Evolutionary conservation across 1,139 yeast genomes (phyloP), one percentile per base, ranked within the genome.

Genomic region (Kazachstania sp.): DNA sequence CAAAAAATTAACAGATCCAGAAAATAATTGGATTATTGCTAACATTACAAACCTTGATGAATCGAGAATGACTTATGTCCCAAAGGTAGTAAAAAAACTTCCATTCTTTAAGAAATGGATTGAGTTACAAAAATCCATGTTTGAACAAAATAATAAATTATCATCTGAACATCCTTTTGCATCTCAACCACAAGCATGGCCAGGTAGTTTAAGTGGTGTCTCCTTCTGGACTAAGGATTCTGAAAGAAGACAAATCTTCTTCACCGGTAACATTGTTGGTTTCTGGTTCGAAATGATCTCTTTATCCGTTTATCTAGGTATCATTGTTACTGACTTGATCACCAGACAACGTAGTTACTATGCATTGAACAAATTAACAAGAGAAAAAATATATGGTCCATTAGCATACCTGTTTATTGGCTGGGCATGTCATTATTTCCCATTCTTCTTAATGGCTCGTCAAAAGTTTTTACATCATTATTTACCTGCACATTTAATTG

Each of bases 391-490:
- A 50, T 86, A 88, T 71, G 77, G 83, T 57, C 86, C 94, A 26
- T 69, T 87, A 53, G 87, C 95, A 12, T 94, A 87, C 71, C 79
- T 92, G 60, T 83, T 86, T 62, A 63, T 81, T 52, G 97, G 95
- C 13, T 92, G 96, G 92, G 73, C 80, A 37, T 77, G 88, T 36
- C 97, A 88, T 67, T 88, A 86, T 66, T 78, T 86, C 64, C 96
- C 96, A 53, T 88, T 90, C 74, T 90, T 77, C 70, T 73, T 88
- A 61, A 88, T 88, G 97, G 77, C 79, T 51, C 84, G 97, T 71
- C 97, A 90, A 70, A 84, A 86, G 66, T 88, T 90, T 71, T 74
- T 88, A 65, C 98, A 92, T 65, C 98, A 92, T 67, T 92, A 92
- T 66, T 71, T 92, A 58, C 98, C 99, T 36, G 98, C 98, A 0